A percentile compares a stretch with the other conserved stretches of the same genome.
Evolutionary conservation across 805 yeast genomes (phyloP).

Genomic region (Yarrowia porcina): DNA sequence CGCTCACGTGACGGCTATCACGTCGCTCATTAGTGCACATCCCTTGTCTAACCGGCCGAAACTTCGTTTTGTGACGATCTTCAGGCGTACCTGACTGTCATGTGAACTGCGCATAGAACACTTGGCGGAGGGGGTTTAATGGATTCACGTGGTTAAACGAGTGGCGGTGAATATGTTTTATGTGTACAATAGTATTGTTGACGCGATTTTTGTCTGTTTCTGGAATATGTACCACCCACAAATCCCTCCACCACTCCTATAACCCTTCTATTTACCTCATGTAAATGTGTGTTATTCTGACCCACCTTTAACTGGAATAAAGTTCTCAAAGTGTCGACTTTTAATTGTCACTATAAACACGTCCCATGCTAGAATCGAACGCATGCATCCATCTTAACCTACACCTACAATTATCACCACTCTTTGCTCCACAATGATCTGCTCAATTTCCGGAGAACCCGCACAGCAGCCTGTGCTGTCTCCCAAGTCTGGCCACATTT

Average conservation of each 20-base stretch:
- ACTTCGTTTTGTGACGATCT: background rate
- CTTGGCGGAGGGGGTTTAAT: background rate
- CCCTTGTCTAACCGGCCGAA: background rate
- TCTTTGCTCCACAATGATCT: conserved; percentile 28
- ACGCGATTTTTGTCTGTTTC: too few relatives aligned
- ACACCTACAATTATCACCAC: conserved; percentile 8
- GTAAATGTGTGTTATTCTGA: background rate
- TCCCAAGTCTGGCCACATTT: conserved; percentile 63
- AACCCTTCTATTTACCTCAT: background rate
- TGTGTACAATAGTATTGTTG: too few relatives aligned
- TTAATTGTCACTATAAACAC: background rate
- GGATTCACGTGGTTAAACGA: too few relatives aligned
- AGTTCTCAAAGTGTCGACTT: background rate
- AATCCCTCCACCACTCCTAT: background rate
- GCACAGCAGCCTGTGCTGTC: conserved; percentile 70
- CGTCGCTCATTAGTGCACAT: background rate
- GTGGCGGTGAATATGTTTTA: too few relatives aligned
- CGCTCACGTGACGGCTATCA: background rate
- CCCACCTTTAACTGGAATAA: too few relatives aligned
- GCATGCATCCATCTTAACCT: background rate
- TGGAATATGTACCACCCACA: too few relatives aligned
- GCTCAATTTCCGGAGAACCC: conserved; percentile 62
- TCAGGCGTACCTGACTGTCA: conserved; percentile 21
- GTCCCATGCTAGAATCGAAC: background rate
- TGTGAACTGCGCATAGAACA: conserved; percentile 1